Conservation (phyloP, 805 yeast species). For the Spathaspora arborariae region DNA sequence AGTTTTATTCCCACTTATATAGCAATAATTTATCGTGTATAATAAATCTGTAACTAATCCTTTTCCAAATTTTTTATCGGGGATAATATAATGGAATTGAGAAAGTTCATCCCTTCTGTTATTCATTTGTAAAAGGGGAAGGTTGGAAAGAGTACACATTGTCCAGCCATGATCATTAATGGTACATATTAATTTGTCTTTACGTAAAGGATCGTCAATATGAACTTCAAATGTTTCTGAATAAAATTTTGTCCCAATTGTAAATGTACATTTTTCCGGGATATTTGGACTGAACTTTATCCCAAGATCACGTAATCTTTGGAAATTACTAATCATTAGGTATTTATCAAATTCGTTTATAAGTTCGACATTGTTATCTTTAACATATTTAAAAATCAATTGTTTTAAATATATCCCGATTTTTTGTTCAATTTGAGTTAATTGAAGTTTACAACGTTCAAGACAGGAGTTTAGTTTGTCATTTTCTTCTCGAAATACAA, state of each 20-base stretch:
- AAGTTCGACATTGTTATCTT: slow-evolving; percentile 6
- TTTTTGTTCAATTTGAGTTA: not conserved
- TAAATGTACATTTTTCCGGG: slow-evolving; percentile 18
- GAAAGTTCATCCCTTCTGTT: slow-evolving; percentile 31
- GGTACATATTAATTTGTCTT: slow-evolving; percentile 19
- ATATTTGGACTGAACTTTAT: slow-evolving; percentile 1
- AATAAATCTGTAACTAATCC: slow-evolving; percentile 15
- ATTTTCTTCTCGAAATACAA: slow-evolving; percentile 8
- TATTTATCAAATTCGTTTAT: slow-evolving; percentile 18
- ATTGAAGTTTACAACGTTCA: not conserved
- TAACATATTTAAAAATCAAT: slow-evolving; percentile 5
- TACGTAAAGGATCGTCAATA: slow-evolving; percentile 12
- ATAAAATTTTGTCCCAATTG: slow-evolving; percentile 27
- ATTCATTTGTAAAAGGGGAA: slow-evolving; percentile 33
- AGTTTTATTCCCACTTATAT: slow-evolving; percentile 33
- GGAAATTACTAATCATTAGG: slow-evolving; percentile 14
- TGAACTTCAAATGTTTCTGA: slow-evolving; percentile 26
- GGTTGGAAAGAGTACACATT: slow-evolving; percentile 30
- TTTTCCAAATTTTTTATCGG: slow-evolving; percentile 3
- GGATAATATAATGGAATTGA: slow-evolving; percentile 24
- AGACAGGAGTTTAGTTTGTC: not conserved
- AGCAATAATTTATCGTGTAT: slow-evolving; percentile 27
- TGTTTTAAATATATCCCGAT: slow-evolving; percentile 3
- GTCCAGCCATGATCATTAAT: slow-evolving; percentile 34
- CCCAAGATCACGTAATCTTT: slow-evolving; percentile 7